Conservation (phyloP, 2,329 filamentous ascomycete species). For the Alternaria brassicae region DNA sequence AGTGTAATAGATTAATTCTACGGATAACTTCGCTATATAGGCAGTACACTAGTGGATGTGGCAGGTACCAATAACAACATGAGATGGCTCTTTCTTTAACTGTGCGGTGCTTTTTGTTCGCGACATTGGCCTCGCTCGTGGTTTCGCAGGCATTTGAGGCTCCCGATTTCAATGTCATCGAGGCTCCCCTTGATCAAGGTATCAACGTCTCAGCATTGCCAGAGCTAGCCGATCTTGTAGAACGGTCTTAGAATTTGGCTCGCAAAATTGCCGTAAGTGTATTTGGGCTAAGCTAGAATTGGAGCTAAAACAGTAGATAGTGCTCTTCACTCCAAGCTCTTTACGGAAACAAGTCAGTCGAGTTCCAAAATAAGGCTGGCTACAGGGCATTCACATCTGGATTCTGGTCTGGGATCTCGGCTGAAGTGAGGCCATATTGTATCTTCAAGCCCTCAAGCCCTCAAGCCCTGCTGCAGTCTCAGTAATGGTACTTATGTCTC, state of each 20-base stretch:
- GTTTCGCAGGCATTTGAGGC: conserved; percentile 6
- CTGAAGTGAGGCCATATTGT: conserved; percentile 27
- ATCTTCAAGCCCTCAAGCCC: conserved; percentile 36
- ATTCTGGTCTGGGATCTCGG: conserved; percentile 36
- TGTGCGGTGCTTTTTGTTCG: background rate
- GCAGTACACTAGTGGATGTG: no score
- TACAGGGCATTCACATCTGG: conserved; percentile 21
- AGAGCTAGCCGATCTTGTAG: conserved; percentile 5
- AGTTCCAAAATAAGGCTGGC: conserved; percentile 1
- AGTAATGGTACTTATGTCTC: conserved; percentile 17
- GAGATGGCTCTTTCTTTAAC: no score
- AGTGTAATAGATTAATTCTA: no score
- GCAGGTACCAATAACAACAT: no score
- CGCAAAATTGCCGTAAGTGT: conserved; percentile 24
- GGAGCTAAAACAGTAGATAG: background rate
- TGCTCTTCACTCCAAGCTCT: conserved; percentile 27
- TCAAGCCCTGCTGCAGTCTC: conserved; percentile 20
- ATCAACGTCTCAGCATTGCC: conserved; percentile 19
- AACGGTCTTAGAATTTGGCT: background rate
- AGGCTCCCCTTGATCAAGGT: conserved; percentile 20
- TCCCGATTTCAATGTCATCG: conserved; percentile 20
- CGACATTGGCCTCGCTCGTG: background rate
- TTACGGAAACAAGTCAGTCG: conserved; percentile 22
- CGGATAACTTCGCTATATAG: no score
- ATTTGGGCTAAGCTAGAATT: no score